Base-by-base conservation (phyloP, 2,329 filamentous ascomycete genomes). In the Alternaria triticina region DNA sequence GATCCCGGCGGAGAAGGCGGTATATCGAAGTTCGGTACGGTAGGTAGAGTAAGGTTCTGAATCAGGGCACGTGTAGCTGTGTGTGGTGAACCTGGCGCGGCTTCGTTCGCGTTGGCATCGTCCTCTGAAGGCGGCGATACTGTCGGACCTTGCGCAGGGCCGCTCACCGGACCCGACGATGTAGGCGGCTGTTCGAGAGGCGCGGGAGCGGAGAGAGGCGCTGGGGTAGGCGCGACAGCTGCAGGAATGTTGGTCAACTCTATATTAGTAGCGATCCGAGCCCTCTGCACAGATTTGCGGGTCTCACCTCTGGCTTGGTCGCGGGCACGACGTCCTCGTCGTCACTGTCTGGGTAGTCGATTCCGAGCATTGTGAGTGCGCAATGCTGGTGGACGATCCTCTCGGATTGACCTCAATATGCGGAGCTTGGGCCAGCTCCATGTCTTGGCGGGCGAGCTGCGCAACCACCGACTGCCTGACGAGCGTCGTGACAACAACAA, bases 21-120 rank as follows among this genome's bases (percentile, higher is more conserved):
- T 65, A 96, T 93, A 70, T 89, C 84, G 72, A 93, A 88, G 79
- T 93, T 90, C 1, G 92, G 89, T 5, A 89, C 80, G 3, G 88
- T 84, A 3, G 92, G 92, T 46, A 95, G 85, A 23, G 92, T 96
- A 45, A 95, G 86, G 71, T 90, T 87, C 70, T 90, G 90, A 15
- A 93, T 82, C 22, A 89, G 81, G 27, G 88, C 84, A 68, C 91
- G 89, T 64, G 85, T 86, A 50, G 86, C 82, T 1, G 89, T 87
- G 80, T 93, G 93, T 1, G 91, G 91, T 1, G 91, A 94, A 56
- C 74, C 76, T 25, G 73, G 79, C 57, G 72, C 67, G 62, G 64
- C 70, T 56, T 69, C 64, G 56, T 72, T 64, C 30, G 46, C 57
- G 43, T 57, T 22, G 15, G 51, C 66, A 28, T 69, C 55, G 4